Base-by-base conservation (phyloP, 176 grass and related monocot genomes). In the Phragmites australis region DNA sequence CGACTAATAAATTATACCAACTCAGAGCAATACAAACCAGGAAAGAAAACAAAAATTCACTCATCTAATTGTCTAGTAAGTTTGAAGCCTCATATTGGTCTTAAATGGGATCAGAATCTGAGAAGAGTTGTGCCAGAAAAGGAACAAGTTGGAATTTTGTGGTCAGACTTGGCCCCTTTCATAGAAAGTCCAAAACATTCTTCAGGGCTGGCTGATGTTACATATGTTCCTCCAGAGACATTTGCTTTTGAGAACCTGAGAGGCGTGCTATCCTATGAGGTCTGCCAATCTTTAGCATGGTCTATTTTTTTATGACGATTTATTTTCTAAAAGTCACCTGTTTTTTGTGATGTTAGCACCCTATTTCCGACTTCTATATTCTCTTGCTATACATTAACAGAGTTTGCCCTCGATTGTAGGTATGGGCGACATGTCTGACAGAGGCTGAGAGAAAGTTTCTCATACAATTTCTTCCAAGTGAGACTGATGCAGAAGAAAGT, bases 251-350 rank as follows among this genome's bases (percentile, higher is more conserved):
- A 90, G 43, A 83, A 86, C 71, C 78, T 96, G 48, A 96, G 66
- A 44, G 66, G 84, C 19, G 79, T 96, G 31, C 85, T 96, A 34
- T 96, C 93, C 77, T 88, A 88, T 84, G 90, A 96, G 93, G 93
- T 96, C 81, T 81, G 74, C 27, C 30, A 47, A 45, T 27, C 26
- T 45, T 56, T 52, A 44, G 31, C 21, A 54, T 39, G n/a, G 7
- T 63, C 6, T 44, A 3, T 41, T 55, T 81, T 63, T 55, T 12
- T 1, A 40, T 45, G 26, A 23, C 77, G 44, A 39, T 44, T 68
- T 57, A 31, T 55, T 79, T 29, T 88, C 40, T 29, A 10, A 63
- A 6, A 48, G 29, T 48, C 42, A 46, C n/a, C 48, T 32, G 32
- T 48, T 76, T 63, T 53, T 65, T 22, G 15, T 51, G 17, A 31